Evolutionary conservation across 129 eudicot genomes (phyloP).

Genomic region (Calendula officinalis): DNA sequence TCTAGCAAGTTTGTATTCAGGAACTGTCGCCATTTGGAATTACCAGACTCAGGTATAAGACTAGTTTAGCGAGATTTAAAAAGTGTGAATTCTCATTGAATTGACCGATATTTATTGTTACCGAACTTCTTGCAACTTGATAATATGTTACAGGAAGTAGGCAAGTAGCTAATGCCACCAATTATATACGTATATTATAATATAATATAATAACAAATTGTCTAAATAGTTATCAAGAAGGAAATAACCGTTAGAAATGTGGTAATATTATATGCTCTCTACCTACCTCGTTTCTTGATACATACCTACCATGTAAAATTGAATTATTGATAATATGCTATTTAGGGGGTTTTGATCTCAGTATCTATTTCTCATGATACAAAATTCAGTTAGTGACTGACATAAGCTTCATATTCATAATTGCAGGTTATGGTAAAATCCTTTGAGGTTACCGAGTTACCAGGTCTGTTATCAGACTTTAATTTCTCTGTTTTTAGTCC

Average conservation of each 20-base stretch:
- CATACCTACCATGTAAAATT: too few relatives aligned
- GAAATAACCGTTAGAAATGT: conserved; percentile 5
- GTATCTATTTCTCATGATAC: not conserved
- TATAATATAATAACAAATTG: not conserved
- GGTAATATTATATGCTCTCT: not conserved
- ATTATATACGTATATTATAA: not conserved
- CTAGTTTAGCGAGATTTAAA: conserved; percentile 12
- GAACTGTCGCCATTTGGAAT: conserved; percentile 85
- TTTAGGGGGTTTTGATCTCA: too few relatives aligned
- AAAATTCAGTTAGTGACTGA: conserved; percentile 1
- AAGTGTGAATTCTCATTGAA: not conserved
- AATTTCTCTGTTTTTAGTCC: not conserved
- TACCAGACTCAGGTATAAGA: conserved; percentile 75
- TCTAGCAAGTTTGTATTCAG: conserved; percentile 81
- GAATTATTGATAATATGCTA: too few relatives aligned
- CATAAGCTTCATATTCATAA: conserved; percentile 1
- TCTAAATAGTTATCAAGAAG: conserved; percentile 6
- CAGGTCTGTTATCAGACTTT: conserved; percentile 50
- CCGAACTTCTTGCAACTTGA: not conserved
- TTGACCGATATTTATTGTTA: conserved; percentile 1
- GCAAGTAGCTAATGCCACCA: conserved; percentile 1
- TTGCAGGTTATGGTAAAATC: conserved; percentile 79
- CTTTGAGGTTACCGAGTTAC: conserved; percentile 79
- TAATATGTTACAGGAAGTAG: conserved; percentile 7
- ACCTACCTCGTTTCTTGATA: too few relatives aligned